Evolutionary conservation across 1,284 basidiomycete species (phyloP).

Genomic region (Cutaneotrichosporon arboriforme): DNA sequence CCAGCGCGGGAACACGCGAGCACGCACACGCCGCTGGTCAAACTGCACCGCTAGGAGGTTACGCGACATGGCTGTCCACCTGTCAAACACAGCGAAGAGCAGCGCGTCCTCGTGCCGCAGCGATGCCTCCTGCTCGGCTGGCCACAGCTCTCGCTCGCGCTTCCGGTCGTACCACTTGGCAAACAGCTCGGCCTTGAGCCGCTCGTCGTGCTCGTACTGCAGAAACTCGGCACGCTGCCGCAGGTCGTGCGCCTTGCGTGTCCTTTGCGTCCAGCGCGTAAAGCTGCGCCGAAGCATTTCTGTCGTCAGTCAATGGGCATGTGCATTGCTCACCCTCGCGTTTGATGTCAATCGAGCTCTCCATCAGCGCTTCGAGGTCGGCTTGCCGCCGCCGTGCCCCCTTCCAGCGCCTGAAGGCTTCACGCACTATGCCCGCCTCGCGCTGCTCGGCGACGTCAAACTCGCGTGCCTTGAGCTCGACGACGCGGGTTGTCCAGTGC

Average conservation of each 20-base stretch:
- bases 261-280: conserved; percentile 18
- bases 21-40: conserved; percentile 13
- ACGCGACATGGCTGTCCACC: conserved; percentile 31
- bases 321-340: conserved; percentile 18
- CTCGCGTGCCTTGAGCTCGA: conserved; percentile 40
- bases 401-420: conserved; percentile 23
- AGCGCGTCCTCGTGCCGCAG: conserved; percentile 38
- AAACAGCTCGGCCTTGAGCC: conserved; percentile 22
- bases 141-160: conserved; percentile 28
- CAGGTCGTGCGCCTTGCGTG: conserved; percentile 10
- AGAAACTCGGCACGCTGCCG: conserved; percentile 18
- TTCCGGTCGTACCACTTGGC: conserved; percentile 28
- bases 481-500: conserved; percentile 34
- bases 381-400: conserved; percentile 6
- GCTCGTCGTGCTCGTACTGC: conserved; percentile 18
- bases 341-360: conserved; percentile 26
- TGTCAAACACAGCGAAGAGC: conserved; percentile 39
- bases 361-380: conserved; percentile 20
- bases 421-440: conserved; percentile 11
- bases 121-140: conserved; percentile 29
- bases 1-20: conserved; percentile 13
- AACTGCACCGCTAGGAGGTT: conserved; percentile 21
- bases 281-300: conserved; percentile 27
- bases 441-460: conserved; percentile 29
- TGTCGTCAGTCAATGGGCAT: conserved; percentile 3